Evolutionary conservation across 768 basidiomycete genomes (phyloP), one percentile per base, ranked within the genome.

Genomic region (Cyathus striatus): DNA sequence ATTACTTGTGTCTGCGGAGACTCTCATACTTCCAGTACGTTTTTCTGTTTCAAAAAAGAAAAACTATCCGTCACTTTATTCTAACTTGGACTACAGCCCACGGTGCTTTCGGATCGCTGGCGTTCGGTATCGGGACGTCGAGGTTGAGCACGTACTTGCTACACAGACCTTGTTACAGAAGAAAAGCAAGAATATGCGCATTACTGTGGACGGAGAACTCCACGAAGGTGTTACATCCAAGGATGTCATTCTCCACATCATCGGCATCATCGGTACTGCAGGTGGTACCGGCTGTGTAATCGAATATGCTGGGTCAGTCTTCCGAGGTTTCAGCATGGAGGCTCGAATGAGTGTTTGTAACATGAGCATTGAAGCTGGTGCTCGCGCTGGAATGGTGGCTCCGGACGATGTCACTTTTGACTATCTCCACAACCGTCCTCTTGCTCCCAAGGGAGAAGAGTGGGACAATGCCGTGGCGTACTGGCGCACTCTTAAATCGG

Each of bases 331-430:
- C 56, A 84, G 83, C 55, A 90, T 93, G 87, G 91, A 94, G 61
- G 89, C 86, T 27, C 81, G 90, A 39, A 90, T 87, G 86, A 87
- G 83, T 54, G 82, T 83, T 48, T 92, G 90, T 68, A 94, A 94
- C 66, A 93, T 94, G 91, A 92, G 90, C 46, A 93, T 94, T 56
- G 91, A 94, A 62, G 91, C 83, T 43, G 91, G 91, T 54, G 91
- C 91, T 52, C 79, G 91, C 54, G 91, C 91, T 9, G 90, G 90
- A 40, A 91, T 94, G 90, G 76, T 94, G 44, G 90, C 89, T 14
- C 90, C 91, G 1, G 91, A 94, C 58, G 84, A 92, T 21, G 69
- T 83, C 46, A 94, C 91, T 9, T 91, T 93, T 56, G 72, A 76
- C 23, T 94, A 94, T 62, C 81, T 94, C 48, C 78, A 76, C 44